Conservation (phyloP, 1,284 basidiomycete genomes). For the Ustilago cynodontis region DNA sequence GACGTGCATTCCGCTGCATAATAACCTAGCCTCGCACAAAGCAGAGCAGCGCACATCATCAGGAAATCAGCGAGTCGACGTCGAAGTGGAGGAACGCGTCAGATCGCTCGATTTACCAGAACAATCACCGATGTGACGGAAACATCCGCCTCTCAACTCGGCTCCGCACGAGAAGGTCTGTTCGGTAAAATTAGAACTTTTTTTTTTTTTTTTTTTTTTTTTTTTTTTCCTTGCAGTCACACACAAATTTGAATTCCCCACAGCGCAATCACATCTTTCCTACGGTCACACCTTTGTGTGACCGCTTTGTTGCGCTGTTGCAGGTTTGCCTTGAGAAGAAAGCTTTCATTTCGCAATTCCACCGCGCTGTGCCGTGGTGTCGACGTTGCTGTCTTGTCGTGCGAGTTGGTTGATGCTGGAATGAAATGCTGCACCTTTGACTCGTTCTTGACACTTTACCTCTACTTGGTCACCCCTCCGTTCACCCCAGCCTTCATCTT, state of each 20-base stretch:
- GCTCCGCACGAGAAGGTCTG: slow-evolving; percentile 3
- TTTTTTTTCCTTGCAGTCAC: too few relatives aligned
- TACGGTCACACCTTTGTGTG: neutral
- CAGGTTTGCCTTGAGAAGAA: neutral
- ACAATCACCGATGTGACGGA: slow-evolving; percentile 11
- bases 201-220: neutral
- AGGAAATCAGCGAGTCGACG: too few relatives aligned
- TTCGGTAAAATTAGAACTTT: slow-evolving; percentile 26
- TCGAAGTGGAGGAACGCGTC: slow-evolving; percentile 23
- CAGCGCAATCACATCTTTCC: too few relatives aligned
- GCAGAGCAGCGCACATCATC: neutral
- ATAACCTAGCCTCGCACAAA: slow-evolving; percentile 1
- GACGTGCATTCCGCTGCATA: slow-evolving; percentile 19
- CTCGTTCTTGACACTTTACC: slow-evolving; percentile 24
- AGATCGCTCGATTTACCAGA: slow-evolving; percentile 13
- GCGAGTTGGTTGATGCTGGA: neutral
- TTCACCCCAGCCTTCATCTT: neutral
- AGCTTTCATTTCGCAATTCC: slow-evolving; percentile 3
- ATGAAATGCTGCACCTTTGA: neutral
- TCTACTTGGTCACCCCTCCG: slow-evolving; percentile 28
- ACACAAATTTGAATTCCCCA: too few relatives aligned
- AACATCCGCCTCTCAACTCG: neutral
- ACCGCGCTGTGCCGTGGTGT: neutral
- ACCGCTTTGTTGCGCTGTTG: neutral
- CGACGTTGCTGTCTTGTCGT: too few relatives aligned